Conservation (phyloP, 202 grass and related monocot genomes). For the Dendrocalamus latiflorus region DNA sequence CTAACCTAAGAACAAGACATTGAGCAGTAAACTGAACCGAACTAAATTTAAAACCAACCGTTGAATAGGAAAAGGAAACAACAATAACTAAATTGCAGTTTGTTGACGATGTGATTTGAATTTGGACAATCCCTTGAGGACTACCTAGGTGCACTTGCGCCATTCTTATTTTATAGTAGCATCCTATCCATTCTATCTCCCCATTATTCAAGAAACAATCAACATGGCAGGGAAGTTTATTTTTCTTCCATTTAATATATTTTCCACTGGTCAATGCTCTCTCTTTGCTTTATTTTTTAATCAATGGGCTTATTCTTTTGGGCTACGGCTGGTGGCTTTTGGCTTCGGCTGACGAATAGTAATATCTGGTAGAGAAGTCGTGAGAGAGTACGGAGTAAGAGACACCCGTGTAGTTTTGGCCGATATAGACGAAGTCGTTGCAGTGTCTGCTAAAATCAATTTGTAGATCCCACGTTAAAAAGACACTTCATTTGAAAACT, state of each 20-base stretch:
- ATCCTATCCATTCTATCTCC: neutral
- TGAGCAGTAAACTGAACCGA: neutral
- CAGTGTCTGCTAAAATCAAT: no score
- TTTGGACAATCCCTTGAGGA: neutral
- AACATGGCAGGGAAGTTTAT: neutral
- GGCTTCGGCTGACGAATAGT: no score
- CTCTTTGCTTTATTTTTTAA: neutral
- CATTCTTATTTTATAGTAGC: neutral
- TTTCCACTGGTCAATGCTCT: conserved; percentile 11
- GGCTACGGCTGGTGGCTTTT: no score
- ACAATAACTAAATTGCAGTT: neutral
- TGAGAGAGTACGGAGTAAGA: no score
- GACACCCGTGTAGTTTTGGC: no score
- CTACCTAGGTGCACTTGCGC: neutral
- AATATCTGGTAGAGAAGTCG: no score
- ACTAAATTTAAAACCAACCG: neutral
- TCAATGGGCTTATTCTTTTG: no score
- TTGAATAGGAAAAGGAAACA: neutral
- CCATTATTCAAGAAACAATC: neutral
- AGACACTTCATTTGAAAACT: no score
- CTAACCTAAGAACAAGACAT: neutral
- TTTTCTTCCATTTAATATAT: neutral
- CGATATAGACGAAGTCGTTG: no score
- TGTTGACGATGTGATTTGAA: neutral
- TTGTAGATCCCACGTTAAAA: no score